A percentile compares a stretch with the other conserved stretches of the same genome.
These are phyloP conservation scores for Magnusiomyces paraingens DNA, from an alignment of 1,139 yeast genomes.

Conservation along the genomic window DNA sequence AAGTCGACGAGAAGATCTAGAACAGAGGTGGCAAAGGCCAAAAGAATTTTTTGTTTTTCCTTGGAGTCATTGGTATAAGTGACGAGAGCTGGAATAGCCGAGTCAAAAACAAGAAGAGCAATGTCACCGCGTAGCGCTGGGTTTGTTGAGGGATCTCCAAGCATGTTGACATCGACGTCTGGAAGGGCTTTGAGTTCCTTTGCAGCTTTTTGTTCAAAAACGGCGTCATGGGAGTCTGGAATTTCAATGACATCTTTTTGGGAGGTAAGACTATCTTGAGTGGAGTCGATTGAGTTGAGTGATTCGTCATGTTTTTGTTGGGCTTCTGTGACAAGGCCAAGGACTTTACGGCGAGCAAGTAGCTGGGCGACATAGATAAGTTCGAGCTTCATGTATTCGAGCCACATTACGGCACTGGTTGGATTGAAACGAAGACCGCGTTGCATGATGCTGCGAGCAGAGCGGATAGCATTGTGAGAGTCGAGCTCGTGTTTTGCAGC, in stretches of 20 bases:
- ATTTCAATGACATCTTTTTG: slow-evolving; percentile 36
- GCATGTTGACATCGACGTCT: slow-evolving; percentile 78
- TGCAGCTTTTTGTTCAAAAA: slow-evolving; percentile 46
- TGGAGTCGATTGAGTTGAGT: slow-evolving; percentile 38
- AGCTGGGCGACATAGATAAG: slow-evolving; percentile 77
- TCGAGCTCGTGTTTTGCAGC: slow-evolving; percentile 95
- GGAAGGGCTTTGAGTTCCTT: slow-evolving; percentile 68
- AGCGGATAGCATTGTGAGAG: slow-evolving; percentile 77
- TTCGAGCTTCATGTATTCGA: slow-evolving; percentile 82
- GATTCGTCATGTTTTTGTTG: slow-evolving; percentile 40
- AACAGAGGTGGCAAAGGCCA: neutral
- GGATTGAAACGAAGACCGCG: slow-evolving; percentile 79
- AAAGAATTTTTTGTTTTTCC: slow-evolving; percentile 11
- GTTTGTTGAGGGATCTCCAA: slow-evolving; percentile 79
- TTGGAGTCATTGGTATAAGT: slow-evolving; percentile 8
- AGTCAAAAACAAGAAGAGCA: slow-evolving; percentile 74
- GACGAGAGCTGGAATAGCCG: slow-evolving; percentile 36
- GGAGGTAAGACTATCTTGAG: slow-evolving; percentile 25
- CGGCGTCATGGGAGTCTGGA: slow-evolving; percentile 41
- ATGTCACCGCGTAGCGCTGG: slow-evolving; percentile 91
- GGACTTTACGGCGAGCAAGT: slow-evolving; percentile 71
- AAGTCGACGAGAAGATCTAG: too few species aligned
- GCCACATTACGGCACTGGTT: slow-evolving; percentile 64
- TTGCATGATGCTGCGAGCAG: slow-evolving; percentile 82
- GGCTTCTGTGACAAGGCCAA: slow-evolving; percentile 69